Evolutionary conservation across 2,329 filamentous ascomycete species (phyloP).

Genomic region (Penicillium sp.): DNA sequence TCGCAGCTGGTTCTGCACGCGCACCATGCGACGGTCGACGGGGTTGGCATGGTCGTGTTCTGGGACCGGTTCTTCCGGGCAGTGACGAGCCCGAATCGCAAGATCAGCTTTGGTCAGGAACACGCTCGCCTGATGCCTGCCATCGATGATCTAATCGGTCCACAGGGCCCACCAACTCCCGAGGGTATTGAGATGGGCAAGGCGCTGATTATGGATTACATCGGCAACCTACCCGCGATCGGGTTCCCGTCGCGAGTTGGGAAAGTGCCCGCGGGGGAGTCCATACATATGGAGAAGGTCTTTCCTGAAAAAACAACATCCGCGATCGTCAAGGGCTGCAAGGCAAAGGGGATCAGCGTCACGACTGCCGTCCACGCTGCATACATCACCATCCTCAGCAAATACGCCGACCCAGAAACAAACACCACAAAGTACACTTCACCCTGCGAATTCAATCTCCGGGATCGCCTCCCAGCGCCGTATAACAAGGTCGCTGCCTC

Average conservation of each 20-base stretch:
- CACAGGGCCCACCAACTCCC: background rate
- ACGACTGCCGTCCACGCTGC: background rate
- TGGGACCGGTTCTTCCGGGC: constrained; percentile 1
- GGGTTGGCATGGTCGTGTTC: background rate
- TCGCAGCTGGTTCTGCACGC: constrained; percentile 9
- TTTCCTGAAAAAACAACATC: background rate
- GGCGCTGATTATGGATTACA: background rate
- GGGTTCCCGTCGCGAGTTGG: background rate
- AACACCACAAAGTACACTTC: background rate
- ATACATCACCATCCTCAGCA: background rate
- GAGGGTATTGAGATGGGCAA: background rate
- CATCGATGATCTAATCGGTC: background rate
- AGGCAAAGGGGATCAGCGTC: background rate
- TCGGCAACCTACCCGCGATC: background rate
- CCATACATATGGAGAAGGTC: background rate
- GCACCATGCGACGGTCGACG: constrained; percentile 6
- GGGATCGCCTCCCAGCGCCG: background rate
- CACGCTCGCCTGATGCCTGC: background rate
- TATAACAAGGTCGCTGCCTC: background rate
- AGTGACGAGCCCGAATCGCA: background rate
- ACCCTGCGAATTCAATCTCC: background rate
- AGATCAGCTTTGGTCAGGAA: background rate
- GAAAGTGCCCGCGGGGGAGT: background rate
- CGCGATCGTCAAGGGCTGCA: background rate
- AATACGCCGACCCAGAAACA: background rate